phyloP scores from a whole-genome alignment of 2,329 filamentous ascomycete genomes.

The Pezicula carpinea region DNA sequence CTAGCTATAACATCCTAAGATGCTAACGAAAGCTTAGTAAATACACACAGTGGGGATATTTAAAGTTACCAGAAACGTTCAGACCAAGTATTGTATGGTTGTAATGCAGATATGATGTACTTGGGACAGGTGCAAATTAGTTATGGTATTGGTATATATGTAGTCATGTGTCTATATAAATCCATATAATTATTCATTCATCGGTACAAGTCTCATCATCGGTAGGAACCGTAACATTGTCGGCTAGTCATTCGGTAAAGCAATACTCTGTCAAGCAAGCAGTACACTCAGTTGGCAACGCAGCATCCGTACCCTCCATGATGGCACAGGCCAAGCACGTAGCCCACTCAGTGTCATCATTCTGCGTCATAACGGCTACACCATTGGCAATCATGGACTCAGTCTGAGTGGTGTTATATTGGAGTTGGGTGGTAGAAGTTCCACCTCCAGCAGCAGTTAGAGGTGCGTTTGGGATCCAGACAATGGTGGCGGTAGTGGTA shows the following conservation, averaged over 20 bases:
- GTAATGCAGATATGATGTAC: too few relatives aligned
- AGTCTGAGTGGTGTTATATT: slow-evolving; percentile 29
- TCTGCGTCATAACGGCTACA: slow-evolving; percentile 31
- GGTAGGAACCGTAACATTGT: too few relatives aligned
- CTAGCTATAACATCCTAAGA: too few relatives aligned
- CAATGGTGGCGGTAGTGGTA: slow-evolving; percentile 35
- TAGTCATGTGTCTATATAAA: too few relatives aligned
- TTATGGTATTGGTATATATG: too few relatives aligned
- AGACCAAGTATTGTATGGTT: too few relatives aligned
- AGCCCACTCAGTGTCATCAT: slow-evolving; percentile 29
- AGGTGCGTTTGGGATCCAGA: slow-evolving; percentile 38
- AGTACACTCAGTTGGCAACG: slow-evolving; percentile 25
- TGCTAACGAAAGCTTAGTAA: too few relatives aligned
- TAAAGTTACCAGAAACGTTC: too few relatives aligned
- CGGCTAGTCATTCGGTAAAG: slow-evolving; percentile 10
- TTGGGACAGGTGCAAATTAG: too few relatives aligned
- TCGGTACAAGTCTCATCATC: too few relatives aligned
- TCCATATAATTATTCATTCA: too few relatives aligned
- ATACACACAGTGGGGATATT: too few relatives aligned
- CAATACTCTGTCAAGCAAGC: slow-evolving; percentile 36
- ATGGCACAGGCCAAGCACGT: slow-evolving; percentile 36
- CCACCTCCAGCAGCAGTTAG: slow-evolving; percentile 29
- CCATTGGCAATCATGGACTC: slow-evolving; percentile 34
- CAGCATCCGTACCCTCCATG: slow-evolving; percentile 23
- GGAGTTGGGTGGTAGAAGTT: slow-evolving; percentile 26